A percentile compares a stretch with the other conserved stretches of the same genome.
These are phyloP conservation scores for Scutellaria minor DNA, from an alignment of 257 asterid species.

Conservation along the genomic window DNA sequence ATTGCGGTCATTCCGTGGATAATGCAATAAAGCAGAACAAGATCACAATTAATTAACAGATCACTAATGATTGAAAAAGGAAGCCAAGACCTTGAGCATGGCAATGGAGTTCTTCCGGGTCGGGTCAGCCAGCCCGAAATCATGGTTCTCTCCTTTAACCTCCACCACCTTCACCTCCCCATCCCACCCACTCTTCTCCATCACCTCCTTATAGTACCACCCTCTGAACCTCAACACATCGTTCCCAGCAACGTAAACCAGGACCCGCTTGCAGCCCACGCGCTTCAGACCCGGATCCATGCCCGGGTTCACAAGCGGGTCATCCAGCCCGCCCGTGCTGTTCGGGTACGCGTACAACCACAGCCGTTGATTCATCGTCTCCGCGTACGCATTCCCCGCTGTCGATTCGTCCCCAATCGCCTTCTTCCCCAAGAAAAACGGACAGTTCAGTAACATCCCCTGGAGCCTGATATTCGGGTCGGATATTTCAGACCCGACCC, in stretches of 20 bases:
- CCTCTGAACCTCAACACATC: constrained; percentile 51
- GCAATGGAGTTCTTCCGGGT: constrained; percentile 24
- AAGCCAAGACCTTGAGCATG: constrained; percentile 38
- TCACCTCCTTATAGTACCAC: constrained; percentile 35
- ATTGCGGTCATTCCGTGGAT: too few relatives aligned
- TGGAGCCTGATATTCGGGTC: constrained; percentile 28
- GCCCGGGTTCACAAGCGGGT: constrained; percentile 55
- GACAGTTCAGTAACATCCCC: constrained; percentile 63
- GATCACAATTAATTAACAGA: not conserved
- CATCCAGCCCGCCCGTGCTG: constrained; percentile 54
- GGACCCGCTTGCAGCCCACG: constrained; percentile 44
- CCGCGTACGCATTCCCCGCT: not conserved
- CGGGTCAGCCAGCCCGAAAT: constrained; percentile 39
- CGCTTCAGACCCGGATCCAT: constrained; percentile 40
- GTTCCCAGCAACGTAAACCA: constrained; percentile 45
- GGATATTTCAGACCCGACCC: constrained; percentile 36
- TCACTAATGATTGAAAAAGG: constrained; percentile 40
- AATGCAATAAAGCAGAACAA: not conserved
- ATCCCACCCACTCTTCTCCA: constrained; percentile 49
- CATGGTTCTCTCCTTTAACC: constrained; percentile 47
- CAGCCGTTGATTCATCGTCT: constrained; percentile 27
- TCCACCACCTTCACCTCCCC: constrained; percentile 48
- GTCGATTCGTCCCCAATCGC: constrained; percentile 48
- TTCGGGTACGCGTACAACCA: constrained; percentile 56
- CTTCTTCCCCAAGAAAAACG: constrained; percentile 63